Conservation (phyloP, 306 rosid species). For the Castanospermum australe region DNA sequence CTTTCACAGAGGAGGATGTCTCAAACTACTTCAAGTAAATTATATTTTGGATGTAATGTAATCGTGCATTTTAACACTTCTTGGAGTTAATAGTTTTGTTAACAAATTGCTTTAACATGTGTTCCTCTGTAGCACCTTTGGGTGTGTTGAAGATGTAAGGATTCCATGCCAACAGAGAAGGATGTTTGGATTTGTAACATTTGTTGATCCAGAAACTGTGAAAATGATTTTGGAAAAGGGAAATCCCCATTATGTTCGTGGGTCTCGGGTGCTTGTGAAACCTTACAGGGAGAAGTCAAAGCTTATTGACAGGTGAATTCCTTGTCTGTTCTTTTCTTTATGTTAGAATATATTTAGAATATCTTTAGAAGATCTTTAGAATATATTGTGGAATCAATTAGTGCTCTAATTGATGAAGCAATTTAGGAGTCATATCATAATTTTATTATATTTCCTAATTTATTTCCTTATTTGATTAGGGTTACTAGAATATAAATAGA, state of each 20-base stretch:
- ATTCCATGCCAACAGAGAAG: conserved; percentile 79
- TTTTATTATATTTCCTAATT: too few species aligned
- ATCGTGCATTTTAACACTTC: background rate
- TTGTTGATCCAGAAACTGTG: conserved; percentile 63
- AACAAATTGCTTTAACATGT: background rate
- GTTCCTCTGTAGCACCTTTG: conserved; percentile 49
- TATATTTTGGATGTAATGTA: background rate
- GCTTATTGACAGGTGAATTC: conserved; percentile 51
- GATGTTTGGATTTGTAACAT: conserved; percentile 95
- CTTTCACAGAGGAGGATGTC: conserved; percentile 80
- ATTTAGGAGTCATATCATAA: too few species aligned
- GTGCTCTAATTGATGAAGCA: too few species aligned
- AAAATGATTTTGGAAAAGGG: conserved; percentile 62
- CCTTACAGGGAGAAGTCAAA: conserved; percentile 86
- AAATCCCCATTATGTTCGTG: conserved; percentile 72
- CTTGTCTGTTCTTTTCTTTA: background rate
- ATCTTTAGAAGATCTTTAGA: too few species aligned
- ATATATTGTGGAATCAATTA: too few species aligned
- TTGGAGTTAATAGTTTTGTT: background rate
- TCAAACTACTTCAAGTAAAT: conserved; percentile 71
- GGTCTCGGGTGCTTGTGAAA: conserved; percentile 81
- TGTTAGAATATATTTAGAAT: too few species aligned
- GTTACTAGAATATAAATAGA: too few species aligned
- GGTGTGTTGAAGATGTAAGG: conserved; percentile 83
- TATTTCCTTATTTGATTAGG: too few species aligned